These are phyloP conservation scores for Tetrapisispora pingtungensis DNA, from an alignment of 805 yeast species.

Conservation along the genomic window DNA sequence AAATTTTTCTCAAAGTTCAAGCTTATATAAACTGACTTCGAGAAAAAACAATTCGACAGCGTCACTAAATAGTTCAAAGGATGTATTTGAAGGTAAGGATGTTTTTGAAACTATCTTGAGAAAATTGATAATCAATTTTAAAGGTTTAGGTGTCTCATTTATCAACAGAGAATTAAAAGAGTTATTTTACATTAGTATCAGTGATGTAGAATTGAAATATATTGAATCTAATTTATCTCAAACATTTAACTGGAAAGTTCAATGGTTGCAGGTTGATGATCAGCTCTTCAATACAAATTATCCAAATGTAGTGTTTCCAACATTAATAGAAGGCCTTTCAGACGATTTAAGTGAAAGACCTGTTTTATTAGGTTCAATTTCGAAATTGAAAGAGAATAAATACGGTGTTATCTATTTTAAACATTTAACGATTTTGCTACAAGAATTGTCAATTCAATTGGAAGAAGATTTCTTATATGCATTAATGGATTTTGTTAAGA, in stretches of 20 bases:
- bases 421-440: constrained; percentile 80
- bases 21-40: constrained; percentile 50
- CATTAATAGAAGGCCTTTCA: constrained; percentile 74
- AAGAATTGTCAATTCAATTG: constrained; percentile 83
- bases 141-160: constrained; percentile 82
- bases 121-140: constrained; percentile 50
- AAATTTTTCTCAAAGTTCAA: constrained; percentile 66
- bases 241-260: constrained; percentile 65
- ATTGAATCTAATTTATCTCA: constrained; percentile 80
- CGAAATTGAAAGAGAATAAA: constrained; percentile 75
- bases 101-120: constrained; percentile 28
- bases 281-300: constrained; percentile 79
- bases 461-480: constrained; percentile 91
- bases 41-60: constrained; percentile 25
- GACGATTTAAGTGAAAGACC: constrained; percentile 85
- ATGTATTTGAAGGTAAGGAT: constrained; percentile 42
- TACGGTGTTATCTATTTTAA: constrained; percentile 88
- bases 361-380: constrained; percentile 73
- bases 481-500: constrained; percentile 63
- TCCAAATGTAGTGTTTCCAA: constrained; percentile 85
- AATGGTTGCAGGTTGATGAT: constrained; percentile 94
- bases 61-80: constrained; percentile 30
- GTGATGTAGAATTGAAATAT: constrained; percentile 73
- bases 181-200: constrained; percentile 67
- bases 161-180: constrained; percentile 66